Conservation (phyloP, 2,329 filamentous ascomycete genomes). For the Scedosporium minutisporum region DNA sequence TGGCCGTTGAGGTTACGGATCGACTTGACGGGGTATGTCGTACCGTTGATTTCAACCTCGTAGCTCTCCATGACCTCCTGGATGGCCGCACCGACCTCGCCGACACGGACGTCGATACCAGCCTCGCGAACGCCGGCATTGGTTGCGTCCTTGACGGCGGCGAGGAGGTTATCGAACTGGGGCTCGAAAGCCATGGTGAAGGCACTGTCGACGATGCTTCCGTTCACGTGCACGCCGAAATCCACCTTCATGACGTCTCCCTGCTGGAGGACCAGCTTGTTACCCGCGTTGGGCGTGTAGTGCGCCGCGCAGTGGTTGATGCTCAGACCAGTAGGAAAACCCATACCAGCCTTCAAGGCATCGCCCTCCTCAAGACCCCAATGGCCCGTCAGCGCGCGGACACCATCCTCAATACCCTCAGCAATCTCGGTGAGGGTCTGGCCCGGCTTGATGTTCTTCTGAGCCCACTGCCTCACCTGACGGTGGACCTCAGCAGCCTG, state of each 20-base stretch:
- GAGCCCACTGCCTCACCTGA: constrained; percentile 68
- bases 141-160: constrained; percentile 65
- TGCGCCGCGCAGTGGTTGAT: constrained; percentile 72
- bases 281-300: constrained; percentile 70
- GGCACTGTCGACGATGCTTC: constrained; percentile 70
- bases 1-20: constrained; percentile 68
- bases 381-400: constrained; percentile 62
- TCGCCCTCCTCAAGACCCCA: constrained; percentile 64
- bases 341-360: constrained; percentile 63
- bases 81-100: constrained; percentile 60
- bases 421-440: constrained; percentile 67
- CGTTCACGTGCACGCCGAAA: constrained; percentile 73
- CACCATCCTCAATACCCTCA: constrained; percentile 70
- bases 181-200: constrained; percentile 72
- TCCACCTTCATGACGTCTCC: constrained; percentile 77
- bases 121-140: constrained; percentile 78
- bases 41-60: constrained; percentile 60
- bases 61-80: constrained; percentile 74
- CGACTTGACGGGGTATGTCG: constrained; percentile 58
- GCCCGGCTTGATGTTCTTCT: constrained; percentile 66
- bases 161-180: constrained; percentile 64
- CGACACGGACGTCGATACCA: constrained; percentile 69
- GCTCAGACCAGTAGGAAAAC: constrained; percentile 69
- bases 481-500: constrained; percentile 68
- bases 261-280: constrained; percentile 63